A percentile compares a stretch with the other conserved stretches of the same genome.
phyloP scores from a whole-genome alignment of 192 early-diverging fungal species.

The Powellomyces hirtus region DNA sequence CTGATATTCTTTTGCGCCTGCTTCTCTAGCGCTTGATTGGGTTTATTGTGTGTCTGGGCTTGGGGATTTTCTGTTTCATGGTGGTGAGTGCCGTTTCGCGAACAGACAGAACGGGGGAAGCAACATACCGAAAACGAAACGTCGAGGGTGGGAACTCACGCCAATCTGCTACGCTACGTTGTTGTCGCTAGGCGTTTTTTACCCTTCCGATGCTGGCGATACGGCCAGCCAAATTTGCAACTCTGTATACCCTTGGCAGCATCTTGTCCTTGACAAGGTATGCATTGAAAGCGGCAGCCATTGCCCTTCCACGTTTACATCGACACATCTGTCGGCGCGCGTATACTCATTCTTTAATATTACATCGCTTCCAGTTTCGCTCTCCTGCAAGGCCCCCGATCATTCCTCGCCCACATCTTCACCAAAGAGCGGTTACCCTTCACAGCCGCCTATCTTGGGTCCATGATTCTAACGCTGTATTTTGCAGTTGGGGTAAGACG shows the following conservation, averaged over 20 bases:
- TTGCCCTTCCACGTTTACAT: not conserved
- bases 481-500: slow-evolving; percentile 76
- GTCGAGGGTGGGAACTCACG: no score
- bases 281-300: not conserved
- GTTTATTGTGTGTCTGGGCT: slow-evolving; percentile 31
- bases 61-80: slow-evolving; percentile 46
- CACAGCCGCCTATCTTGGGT: slow-evolving; percentile 74
- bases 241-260: slow-evolving; percentile 43
- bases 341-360: not conserved
- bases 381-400: slow-evolving; percentile 74
- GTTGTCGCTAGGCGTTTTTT: slow-evolving; percentile 39
- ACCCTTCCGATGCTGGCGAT: slow-evolving; percentile 38
- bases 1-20: no score
- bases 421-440: slow-evolving; percentile 78
- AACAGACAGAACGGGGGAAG: no score
- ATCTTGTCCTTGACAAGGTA: slow-evolving; percentile 27
- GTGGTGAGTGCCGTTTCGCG: slow-evolving; percentile 15
- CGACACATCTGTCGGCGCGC: not conserved
- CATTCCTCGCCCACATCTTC: slow-evolving; percentile 78
- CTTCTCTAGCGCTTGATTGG: slow-evolving; percentile 35
- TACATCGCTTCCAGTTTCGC: slow-evolving; percentile 57
- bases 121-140: no score
- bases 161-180: not conserved
- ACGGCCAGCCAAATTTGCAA: slow-evolving; percentile 46
- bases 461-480: slow-evolving; percentile 82